phyloP scores from a whole-genome alignment of 2,329 filamentous ascomycete species.

The Ophiostoma quercus region DNA sequence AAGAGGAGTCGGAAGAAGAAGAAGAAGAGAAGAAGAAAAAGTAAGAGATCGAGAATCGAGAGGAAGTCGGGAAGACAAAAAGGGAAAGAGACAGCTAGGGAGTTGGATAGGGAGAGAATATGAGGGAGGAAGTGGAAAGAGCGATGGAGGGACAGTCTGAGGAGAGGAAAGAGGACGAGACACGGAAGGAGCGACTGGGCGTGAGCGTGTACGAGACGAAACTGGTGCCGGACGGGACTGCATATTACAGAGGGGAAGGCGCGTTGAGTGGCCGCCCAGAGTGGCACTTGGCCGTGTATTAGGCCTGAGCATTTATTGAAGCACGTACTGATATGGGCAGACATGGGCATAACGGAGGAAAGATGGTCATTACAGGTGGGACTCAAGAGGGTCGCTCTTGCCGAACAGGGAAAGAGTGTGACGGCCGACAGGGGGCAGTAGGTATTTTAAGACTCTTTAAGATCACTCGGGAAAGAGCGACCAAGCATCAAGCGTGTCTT shows the following conservation, averaged over 20 bases:
- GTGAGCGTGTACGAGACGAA: neutral
- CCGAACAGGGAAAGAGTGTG: conserved; percentile 8
- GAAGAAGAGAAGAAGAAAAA: neutral
- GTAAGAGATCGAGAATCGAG: neutral
- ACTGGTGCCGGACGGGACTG: neutral
- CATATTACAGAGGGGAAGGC: neutral
- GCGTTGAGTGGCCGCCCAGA: conserved; percentile 12
- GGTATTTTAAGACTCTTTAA: neutral
- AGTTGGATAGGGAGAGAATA: conserved; percentile 7
- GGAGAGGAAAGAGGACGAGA: neutral
- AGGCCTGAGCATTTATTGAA: conserved; percentile 8
- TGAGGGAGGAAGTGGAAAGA: neutral
- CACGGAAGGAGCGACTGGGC: conserved; percentile 10
- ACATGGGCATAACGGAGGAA: neutral
- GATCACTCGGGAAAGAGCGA: neutral
- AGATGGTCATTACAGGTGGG: conserved; percentile 11
- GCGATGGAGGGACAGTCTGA: conserved; percentile 5
- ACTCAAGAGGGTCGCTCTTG: neutral
- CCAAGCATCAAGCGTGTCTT: neutral
- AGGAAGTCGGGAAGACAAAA: conserved; percentile 19
- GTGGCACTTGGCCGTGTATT: conserved; percentile 21
- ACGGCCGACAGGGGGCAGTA: neutral
- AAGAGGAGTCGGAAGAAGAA: conserved; percentile 1
- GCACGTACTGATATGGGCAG: neutral
- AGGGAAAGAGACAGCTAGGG: neutral